A percentile compares a stretch with the other conserved stretches of the same genome.
Evolutionary conservation across 2,329 filamentous ascomycete genomes (phyloP).

Genomic region (Sporothrix protearum): DNA sequence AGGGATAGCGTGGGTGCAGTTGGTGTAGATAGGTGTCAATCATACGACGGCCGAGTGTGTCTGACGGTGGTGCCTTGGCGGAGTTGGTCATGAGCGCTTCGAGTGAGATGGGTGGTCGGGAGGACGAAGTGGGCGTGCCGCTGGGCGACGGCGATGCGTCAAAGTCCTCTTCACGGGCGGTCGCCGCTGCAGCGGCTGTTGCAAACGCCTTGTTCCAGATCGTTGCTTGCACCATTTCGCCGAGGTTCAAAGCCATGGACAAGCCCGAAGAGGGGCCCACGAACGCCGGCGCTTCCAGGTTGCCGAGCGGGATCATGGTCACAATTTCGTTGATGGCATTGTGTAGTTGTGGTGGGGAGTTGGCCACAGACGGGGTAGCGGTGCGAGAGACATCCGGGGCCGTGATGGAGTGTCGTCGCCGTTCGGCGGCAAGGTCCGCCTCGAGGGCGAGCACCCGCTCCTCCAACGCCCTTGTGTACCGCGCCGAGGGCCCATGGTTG

Average conservation of each 20-base stretch:
- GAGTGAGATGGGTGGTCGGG: not conserved
- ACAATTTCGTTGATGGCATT: constrained; percentile 20
- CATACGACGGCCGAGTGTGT: constrained; percentile 14
- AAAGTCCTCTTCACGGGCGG: not conserved
- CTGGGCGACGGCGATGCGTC: not conserved
- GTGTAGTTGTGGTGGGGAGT: not conserved
- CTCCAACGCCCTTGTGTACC: constrained; percentile 18
- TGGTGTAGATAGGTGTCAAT: constrained; percentile 29
- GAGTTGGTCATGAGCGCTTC: constrained; percentile 16
- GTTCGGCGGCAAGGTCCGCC: not conserved
- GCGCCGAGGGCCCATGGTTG: not conserved
- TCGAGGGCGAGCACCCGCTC: constrained; percentile 18
- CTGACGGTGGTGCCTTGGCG: constrained; percentile 16
- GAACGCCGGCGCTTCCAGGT: constrained; percentile 19
- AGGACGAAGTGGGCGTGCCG: not conserved
- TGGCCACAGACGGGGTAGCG: not conserved
- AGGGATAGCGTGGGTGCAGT: constrained; percentile 47
- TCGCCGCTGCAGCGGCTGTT: constrained; percentile 29
- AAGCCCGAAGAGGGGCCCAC: constrained; percentile 21
- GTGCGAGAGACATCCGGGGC: not conserved
- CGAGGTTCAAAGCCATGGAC: constrained; percentile 45
- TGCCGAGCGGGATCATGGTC: constrained; percentile 18
- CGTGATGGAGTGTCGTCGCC: not conserved
- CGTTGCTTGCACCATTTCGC: constrained; percentile 52
- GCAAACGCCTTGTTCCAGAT: constrained; percentile 48